Percentiles rank a stretch among this genome's conserved stretches.
Evolutionary conservation across 768 basidiomycete genomes (phyloP).

Genomic region (Cyclocybe cylindracea): DNA sequence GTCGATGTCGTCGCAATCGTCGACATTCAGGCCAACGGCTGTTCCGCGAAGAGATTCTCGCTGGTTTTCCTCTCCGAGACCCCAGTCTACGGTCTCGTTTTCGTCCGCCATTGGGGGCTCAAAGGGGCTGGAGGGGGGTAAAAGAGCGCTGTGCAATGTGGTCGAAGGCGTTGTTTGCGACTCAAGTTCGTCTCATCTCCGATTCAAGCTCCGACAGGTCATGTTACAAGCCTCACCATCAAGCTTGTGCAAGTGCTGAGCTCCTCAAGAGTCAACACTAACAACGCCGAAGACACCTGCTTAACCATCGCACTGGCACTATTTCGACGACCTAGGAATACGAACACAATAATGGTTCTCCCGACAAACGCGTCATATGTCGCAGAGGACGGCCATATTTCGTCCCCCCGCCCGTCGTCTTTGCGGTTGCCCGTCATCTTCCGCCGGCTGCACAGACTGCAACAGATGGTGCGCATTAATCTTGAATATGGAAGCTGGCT

Average conservation of each 20-base stretch:
- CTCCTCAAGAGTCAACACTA: slow-evolving; percentile 2
- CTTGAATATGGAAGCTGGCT: neutral
- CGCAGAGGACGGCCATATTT: slow-evolving; percentile 37
- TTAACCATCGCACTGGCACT: slow-evolving; percentile 34
- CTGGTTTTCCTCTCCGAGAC: slow-evolving; percentile 45
- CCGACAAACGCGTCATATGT: slow-evolving; percentile 39
- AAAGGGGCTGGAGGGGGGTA: neutral
- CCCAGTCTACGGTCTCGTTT: slow-evolving; percentile 72
- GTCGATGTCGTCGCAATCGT: slow-evolving; percentile 34
- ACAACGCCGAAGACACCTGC: slow-evolving; percentile 3
- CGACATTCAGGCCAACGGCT: slow-evolving; percentile 17
- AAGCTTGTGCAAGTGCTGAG: neutral
- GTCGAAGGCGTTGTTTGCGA: slow-evolving; percentile 13
- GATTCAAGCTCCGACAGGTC: slow-evolving; percentile 22
- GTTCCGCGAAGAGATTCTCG: slow-evolving; percentile 22
- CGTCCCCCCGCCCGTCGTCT: slow-evolving; percentile 31
- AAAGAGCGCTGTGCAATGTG: slow-evolving; percentile 8
- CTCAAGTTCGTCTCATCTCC: slow-evolving; percentile 19
- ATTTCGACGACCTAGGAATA: slow-evolving; percentile 34
- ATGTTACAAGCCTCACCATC: slow-evolving; percentile 4
- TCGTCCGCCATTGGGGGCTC: slow-evolving; percentile 59
- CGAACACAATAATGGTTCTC: slow-evolving; percentile 39
- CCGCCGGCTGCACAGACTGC: slow-evolving; percentile 74
- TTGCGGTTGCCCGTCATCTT: slow-evolving; percentile 79
- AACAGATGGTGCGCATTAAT: slow-evolving; percentile 72